phyloP scores from a whole-genome alignment of 2,329 filamentous ascomycete species.

The Penicillium thymicola region DNA sequence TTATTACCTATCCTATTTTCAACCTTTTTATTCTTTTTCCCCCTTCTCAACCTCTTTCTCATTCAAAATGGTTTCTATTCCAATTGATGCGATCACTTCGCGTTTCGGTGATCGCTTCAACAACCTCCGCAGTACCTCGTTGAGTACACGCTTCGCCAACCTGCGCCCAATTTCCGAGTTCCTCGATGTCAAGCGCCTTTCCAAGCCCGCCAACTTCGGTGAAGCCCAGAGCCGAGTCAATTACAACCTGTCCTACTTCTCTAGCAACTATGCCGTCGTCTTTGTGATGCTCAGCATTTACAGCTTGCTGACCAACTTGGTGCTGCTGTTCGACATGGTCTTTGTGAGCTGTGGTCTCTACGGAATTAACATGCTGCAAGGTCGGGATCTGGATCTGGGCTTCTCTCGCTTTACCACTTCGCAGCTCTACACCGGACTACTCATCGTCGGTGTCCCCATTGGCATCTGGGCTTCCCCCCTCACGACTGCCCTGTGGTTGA shows the following conservation, averaged over 20 bases:
- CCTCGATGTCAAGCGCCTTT: conserved; percentile 90
- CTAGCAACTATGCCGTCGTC: conserved; percentile 94
- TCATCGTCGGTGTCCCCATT: conserved; percentile 78
- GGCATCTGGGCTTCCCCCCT: conserved; percentile 83
- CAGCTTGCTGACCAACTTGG: conserved; percentile 81
- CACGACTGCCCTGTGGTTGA: conserved; percentile 84
- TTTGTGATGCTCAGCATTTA: conserved; percentile 97
- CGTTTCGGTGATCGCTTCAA: conserved; percentile 89
- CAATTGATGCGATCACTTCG: conserved; percentile 85
- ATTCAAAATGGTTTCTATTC: conserved; percentile 79
- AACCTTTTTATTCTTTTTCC: neutral
- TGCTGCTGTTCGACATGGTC: conserved; percentile 87
- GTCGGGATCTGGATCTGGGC: conserved; percentile 82
- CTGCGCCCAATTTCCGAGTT: conserved; percentile 89
- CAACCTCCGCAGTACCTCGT: conserved; percentile 72
- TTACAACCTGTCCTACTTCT: conserved; percentile 97
- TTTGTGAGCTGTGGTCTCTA: conserved; percentile 84
- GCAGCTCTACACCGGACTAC: conserved; percentile 87
- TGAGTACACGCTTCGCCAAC: conserved; percentile 84
- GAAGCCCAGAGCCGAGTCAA: conserved; percentile 91
- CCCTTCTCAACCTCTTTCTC: neutral
- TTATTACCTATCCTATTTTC: neutral
- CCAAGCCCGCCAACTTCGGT: conserved; percentile 86
- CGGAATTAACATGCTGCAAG: conserved; percentile 85
- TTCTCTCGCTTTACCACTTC: conserved; percentile 79